Evolutionary conservation across 441 rosid genomes (phyloP), one percentile per base, ranked within the genome.

Genomic region (Jatropha podagrica): DNA sequence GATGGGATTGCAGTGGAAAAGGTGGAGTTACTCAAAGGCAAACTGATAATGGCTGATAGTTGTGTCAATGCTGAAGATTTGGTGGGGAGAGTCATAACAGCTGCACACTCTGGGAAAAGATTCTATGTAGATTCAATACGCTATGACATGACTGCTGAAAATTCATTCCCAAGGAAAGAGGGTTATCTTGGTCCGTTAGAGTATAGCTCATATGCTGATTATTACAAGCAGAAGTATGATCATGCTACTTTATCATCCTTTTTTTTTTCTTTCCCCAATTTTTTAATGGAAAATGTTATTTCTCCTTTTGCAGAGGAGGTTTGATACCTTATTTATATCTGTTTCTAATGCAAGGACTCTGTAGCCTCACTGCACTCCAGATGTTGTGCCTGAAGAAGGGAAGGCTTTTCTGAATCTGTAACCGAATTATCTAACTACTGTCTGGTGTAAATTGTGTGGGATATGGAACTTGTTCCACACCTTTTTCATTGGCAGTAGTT

Each of bases 31-130:
- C 76, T 84, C n/a, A 79, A 83, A 80, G 92, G 89, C 63, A 89
- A 90, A 77, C 60, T 96, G 81, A 81, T 87, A 83, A 93, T 94
- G 98, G 98, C 98, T 81, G 97, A 94, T 91, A 85, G 89, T 73
- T 84, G 74, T 77, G 75, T 82, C 65, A 77, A 73, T 80, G 89
- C 86, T 26, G 87, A 90, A 76, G 85, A 75, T 87, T 87, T 96
- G 81, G 80, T 86, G 17, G 98, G 99, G 76, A 93, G 89, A 82
- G 86, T 96, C 70, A 89, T 94, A 56, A 96, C 98, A n/a, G 98
- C 98, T 72, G 99, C 98, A 81, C 99, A 96, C 88, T 96, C 98
- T 6, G 98, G 99, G 78, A 96, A 96, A 89, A 90, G 99, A 84
- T 96, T 96, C 82, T 93, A 91, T 76, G 98, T 93, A 52, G 99